Evolutionary conservation across 2,329 filamentous ascomycete genomes (phyloP), one percentile per base, ranked within the genome.

Genomic region (Monosporascus sp.): DNA sequence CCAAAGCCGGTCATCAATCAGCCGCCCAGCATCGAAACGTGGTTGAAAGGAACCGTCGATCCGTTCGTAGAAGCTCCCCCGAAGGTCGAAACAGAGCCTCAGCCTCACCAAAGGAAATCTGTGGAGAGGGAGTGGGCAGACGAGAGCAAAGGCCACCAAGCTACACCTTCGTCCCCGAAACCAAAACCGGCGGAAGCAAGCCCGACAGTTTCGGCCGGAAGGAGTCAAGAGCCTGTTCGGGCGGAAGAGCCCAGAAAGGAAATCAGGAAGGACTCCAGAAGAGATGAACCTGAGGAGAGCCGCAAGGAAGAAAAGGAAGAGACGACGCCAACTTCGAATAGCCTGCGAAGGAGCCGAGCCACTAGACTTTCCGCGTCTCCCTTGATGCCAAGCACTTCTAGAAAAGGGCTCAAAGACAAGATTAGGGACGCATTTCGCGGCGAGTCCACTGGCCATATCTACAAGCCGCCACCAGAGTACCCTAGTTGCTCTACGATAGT

Each of bases 21-120:
- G 44, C 83, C 83, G 5, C 80, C 78, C 1, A 85, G 77, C 60
- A 86, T 86, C 51, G 83, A 86, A 63, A 84, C 78, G 22, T 86
- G 83, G 83, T 70, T 86, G 25, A 82, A 80, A 61, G 76, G 73
- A 22, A 86, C 83, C 0, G 77, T 84, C 15, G 83, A 86, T 59
- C 81, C 83, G 3, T 84, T 84, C 61, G 73, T 84, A 2, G 82
- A 85, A 17, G 57, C 65, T 51, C 17, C 52, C 53, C 45, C 53
- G 14, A 51, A 58, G 15, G 20, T 48, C 15, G 52, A 57, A 44
- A 37, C 51, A 18, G 61, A 65, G 22, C 61, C 66, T 14, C 73
- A 67, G 54, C 9, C 31, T 24, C 42, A 46, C 22, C 42, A 46
- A n/a, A 66, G 52, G 38, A 67, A 65, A 45, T 63, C 70, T 25